Evolutionary conservation across 2,329 filamentous ascomycete genomes (phyloP), one percentile per base, ranked within the genome.

Genomic region (Fusarium longipes): DNA sequence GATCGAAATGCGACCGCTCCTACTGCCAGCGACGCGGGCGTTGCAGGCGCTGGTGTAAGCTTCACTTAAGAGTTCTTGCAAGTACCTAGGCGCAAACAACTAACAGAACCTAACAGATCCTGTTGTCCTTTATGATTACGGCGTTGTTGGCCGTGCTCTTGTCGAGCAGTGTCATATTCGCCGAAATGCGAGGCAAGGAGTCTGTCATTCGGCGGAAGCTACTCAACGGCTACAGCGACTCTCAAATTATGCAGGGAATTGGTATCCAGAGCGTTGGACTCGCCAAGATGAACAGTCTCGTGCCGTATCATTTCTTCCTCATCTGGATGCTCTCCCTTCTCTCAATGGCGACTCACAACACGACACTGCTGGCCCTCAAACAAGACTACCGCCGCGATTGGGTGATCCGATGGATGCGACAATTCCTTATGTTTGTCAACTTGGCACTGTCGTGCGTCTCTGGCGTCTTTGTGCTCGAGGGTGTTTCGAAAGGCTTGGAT

Each of bases 231-330:
- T 87, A 90, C 78, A 87, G 85, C 18, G 89, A 91, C 76, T 88
- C 91, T 73, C 88, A 91, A 76, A 87, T 91, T 75, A 80, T 91
- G 54, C 88, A 87, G 18, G 88, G 89, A 38, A 90, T 91, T 73
- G 88, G 86, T n/a, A 86, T 91, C 57, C 88, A 91, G 74, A 82
- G 81, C 69, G 82, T 91, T 24, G 89, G 86, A 0, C 82, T 91
- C 2, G 85, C 85, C 6, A 87, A 88, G 72, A 84, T 86, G 73
- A 77, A 82, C 43, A 80, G 80, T 7, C 83, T 91, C 74, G 82
- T 89, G 0, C 84, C 87, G 0, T 91, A 91, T 74, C 89, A 91
- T 77, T 90, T 91, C 79, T 91, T 91, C 79, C 83, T 91, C 54
- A 85, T 91, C 67, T 91, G 88, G 89, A 88, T 90, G 79, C 79